Base-by-base conservation (phyloP, 495 filamentous ascomycete genomes). In the Penicillium nucicola region DNA sequence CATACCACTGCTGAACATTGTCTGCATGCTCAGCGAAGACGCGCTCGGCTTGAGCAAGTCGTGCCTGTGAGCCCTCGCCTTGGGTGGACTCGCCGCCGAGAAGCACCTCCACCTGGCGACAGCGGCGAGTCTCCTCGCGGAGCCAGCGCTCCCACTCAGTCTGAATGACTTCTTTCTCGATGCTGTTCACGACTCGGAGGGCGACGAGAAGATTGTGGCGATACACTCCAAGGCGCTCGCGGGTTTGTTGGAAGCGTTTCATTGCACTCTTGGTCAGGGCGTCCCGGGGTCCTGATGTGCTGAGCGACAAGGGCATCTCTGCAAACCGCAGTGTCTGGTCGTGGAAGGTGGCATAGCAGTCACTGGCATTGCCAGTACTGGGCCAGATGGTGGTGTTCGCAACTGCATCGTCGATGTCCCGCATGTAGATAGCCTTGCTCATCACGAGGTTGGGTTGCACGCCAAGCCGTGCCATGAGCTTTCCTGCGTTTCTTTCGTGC, bases 81-180 rank as follows among this genome's bases (percentile, higher is more conserved):
- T 58, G 52, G 1, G 42, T 57, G 11, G 60, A 43, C 12, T 71
- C 54, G 18, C 66, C 51, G 15, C 64, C 50, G 52, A 88, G 62
- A 48, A 86, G 65, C 8, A 61, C 66, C 49, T 76, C 73, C 4
- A 89, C 78, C 58, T 82, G 76, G 38, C 77, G 78, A 69, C 90
- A 96, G 48, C 84, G 80, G 18, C 67, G 58, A 45, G 75, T 77
- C 70, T 97, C 92, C 34, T 84, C 83, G 4, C 74, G 62, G 13
- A 97, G 77, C 90, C 91, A 97, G 34, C 86, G 85, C 70, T 95
- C 91, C 85, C 89, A 98, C 71, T 97, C 92, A 2, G 82, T 85
- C 47, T 80, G 76, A 48, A 97, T 54, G 62, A 95, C 84, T 64
- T 97, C 92, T 43, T 75, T 70, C 72, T 98, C 93, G 9, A 97